Evolutionary conservation across 257 asterid genomes (phyloP).

Genomic region (Scutellaria baicalensis): DNA sequence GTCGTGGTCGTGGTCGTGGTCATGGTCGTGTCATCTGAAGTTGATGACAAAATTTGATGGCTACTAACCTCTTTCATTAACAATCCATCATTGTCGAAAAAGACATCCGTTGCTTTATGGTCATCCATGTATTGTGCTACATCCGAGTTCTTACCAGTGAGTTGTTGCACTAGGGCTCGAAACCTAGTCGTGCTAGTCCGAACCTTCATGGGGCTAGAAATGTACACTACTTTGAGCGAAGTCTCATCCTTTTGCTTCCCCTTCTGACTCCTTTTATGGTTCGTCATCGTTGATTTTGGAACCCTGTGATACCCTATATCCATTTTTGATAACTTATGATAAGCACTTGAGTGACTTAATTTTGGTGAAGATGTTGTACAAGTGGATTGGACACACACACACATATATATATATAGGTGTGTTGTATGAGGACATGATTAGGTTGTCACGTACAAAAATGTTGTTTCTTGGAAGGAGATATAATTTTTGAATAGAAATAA

Average conservation of each 20-base stretch:
- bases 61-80: neutral
- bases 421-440: neutral
- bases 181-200: conserved; percentile 59
- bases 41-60: conserved; percentile 3
- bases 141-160: conserved; percentile 69
- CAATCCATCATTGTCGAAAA: neutral
- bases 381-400: conserved; percentile 7
- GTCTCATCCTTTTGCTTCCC: conserved; percentile 17
- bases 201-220: conserved; percentile 83
- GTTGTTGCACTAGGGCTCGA: conserved; percentile 59
- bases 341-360: no score
- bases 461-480: conserved; percentile 52
- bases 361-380: neutral
- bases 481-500: conserved; percentile 4
- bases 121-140: conserved; percentile 31
- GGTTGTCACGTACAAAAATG: neutral
- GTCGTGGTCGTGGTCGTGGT: neutral
- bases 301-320: neutral
- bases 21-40: conserved; percentile 6
- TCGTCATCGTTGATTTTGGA: neutral
- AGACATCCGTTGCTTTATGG: neutral
- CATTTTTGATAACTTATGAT: neutral
- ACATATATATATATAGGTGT: conserved; percentile 27
- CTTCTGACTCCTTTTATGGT: conserved; percentile 17
- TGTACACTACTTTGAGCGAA: conserved; percentile 65